phyloP scores from a whole-genome alignment of 257 asterid species.

The Lycium barbarum region DNA sequence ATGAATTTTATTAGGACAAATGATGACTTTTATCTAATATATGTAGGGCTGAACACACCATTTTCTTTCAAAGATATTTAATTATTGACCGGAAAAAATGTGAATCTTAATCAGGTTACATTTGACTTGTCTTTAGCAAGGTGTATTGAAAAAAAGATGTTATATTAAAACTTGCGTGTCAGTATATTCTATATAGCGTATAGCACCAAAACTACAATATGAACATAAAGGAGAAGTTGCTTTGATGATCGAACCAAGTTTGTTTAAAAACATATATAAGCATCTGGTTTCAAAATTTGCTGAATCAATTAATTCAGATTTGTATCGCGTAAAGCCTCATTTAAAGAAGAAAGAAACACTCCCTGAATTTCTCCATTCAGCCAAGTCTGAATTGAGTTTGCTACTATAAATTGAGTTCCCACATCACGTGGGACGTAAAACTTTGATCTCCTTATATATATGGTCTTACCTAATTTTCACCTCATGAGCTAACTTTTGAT shows the following conservation, averaged over 20 bases:
- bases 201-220: neutral
- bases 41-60: too few species aligned
- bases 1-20: neutral
- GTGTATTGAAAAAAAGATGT: too few species aligned
- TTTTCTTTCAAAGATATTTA: too few species aligned
- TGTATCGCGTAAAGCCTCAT: neutral
- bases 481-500: too few species aligned
- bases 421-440: neutral
- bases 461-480: too few species aligned
- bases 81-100: neutral
- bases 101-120: neutral
- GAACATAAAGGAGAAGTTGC: too few species aligned
- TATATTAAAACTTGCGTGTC: neutral
- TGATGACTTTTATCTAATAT: too few species aligned
- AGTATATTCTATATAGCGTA: neutral
- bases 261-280: neutral
- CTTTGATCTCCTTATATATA: too few species aligned
- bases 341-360: neutral
- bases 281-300: neutral
- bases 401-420: too few species aligned
- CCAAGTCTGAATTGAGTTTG: neutral
- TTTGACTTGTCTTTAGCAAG: neutral
- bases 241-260: neutral
- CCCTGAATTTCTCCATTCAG: fast-evolving
- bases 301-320: neutral